phyloP scores from a whole-genome alignment of 352 stramenopile species.

The Pythium aristosporum region DNA sequence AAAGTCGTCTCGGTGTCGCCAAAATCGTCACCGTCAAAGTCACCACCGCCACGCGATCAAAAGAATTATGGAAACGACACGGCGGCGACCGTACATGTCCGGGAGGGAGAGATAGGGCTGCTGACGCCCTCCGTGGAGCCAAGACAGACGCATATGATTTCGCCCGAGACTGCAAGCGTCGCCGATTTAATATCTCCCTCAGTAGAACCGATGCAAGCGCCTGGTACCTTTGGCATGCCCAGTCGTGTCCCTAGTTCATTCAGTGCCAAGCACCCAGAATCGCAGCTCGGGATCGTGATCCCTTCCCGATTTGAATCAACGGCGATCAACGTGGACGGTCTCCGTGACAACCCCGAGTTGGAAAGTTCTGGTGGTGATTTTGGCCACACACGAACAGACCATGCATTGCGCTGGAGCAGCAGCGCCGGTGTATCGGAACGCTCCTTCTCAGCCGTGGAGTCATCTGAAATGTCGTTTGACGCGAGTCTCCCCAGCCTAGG shows the following conservation, averaged over 20 bases:
- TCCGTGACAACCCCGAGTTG: not conserved
- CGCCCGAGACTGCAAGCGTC: not conserved
- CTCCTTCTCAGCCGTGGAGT: constrained; percentile 34
- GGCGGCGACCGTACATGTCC: not conserved
- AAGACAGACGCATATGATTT: not conserved
- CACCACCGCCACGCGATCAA: not conserved
- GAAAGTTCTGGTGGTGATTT: constrained; percentile 1
- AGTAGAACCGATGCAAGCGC: not conserved
- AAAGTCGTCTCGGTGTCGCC: constrained; percentile 17
- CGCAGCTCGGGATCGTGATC: constrained; percentile 23
- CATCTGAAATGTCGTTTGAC: constrained; percentile 47
- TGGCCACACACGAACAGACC: not conserved
- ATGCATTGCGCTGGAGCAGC: constrained; percentile 12
- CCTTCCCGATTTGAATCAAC: constrained; percentile 15
- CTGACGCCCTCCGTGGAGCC: not conserved
- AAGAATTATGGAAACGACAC: not conserved
- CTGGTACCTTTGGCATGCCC: constrained; percentile 1
- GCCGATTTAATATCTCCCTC: not conserved
- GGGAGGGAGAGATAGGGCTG: not conserved
- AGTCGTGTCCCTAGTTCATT: constrained; percentile 11
- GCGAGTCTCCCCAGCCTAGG: constrained; percentile 40
- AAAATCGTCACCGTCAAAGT: constrained; percentile 12
- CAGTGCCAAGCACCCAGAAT: constrained; percentile 14
- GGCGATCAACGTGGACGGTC: not conserved
- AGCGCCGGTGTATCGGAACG: constrained; percentile 3